A percentile compares a stretch with the other conserved stretches of the same genome.
phyloP scores from a whole-genome alignment of 2,329 filamentous ascomycete species.

The Anthostomella pinea region DNA sequence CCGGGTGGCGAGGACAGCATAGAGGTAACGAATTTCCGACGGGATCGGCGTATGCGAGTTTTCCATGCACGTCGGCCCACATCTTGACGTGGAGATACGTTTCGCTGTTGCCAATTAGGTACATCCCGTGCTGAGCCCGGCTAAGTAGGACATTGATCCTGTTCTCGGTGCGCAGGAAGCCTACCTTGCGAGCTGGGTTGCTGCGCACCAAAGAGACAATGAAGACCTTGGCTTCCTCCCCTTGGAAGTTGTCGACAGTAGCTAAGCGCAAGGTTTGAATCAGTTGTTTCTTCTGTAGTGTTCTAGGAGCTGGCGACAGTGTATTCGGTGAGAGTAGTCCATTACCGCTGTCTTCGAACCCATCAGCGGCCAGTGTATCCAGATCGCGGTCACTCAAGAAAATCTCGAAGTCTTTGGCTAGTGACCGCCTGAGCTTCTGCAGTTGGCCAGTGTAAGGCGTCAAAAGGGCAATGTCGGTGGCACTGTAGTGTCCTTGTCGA shows the following conservation, averaged over 20 bases:
- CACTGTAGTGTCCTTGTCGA: slow-evolving; percentile 58
- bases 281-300: slow-evolving; percentile 47
- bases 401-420: slow-evolving; percentile 56
- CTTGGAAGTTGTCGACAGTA: no score
- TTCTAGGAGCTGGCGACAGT: no score
- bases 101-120: slow-evolving; percentile 63
- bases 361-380: slow-evolving; percentile 33
- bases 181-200: slow-evolving; percentile 55
- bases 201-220: no score
- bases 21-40: slow-evolving; percentile 52
- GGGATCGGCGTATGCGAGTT: slow-evolving; percentile 44
- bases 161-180: slow-evolving; percentile 65
- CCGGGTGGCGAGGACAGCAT: slow-evolving; percentile 56
- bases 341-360: slow-evolving; percentile 13
- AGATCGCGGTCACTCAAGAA: slow-evolving; percentile 63
- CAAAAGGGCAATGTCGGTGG: slow-evolving; percentile 64
- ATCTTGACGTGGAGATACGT: slow-evolving; percentile 58
- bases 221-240: no score
- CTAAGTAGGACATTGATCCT: slow-evolving; percentile 68
- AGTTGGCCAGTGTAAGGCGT: slow-evolving; percentile 63
- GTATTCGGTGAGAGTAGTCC: no score
- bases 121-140: slow-evolving; percentile 67
- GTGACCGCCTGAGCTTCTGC: slow-evolving; percentile 44
- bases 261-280: slow-evolving; percentile 52
- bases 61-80: slow-evolving; percentile 58